phyloP scores from a whole-genome alignment of 257 asterid species.

The Oldenlandia corymbosa region DNA sequence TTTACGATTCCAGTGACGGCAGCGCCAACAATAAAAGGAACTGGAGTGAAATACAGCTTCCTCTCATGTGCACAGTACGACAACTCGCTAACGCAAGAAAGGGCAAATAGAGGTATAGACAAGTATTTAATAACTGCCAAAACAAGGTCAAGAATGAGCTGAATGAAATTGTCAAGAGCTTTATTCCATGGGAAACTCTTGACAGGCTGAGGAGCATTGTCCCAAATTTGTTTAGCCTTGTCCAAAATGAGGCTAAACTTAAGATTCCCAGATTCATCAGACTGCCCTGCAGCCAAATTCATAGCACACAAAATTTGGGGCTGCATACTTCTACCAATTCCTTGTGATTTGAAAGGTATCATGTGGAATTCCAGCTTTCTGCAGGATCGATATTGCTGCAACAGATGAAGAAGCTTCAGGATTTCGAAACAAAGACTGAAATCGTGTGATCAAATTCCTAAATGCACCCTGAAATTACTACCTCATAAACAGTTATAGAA shows the following conservation, averaged over 20 bases:
- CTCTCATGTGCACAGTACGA: constrained; percentile 94
- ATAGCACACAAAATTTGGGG: constrained; percentile 38
- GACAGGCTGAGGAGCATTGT: constrained; percentile 60
- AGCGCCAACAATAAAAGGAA: constrained; percentile 70
- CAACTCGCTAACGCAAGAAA: constrained; percentile 74
- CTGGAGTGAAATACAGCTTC: constrained; percentile 55
- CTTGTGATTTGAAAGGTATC: constrained; percentile 33
- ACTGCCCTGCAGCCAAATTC: constrained; percentile 59
- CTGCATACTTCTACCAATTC: constrained; percentile 17
- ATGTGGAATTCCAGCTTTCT: constrained; percentile 27
- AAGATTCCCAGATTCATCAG: constrained; percentile 46
- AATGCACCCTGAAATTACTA: neutral
- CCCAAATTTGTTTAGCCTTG: constrained; percentile 65
- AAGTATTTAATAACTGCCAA: constrained; percentile 56
- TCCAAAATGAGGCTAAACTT: constrained; percentile 30
- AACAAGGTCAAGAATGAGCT: constrained; percentile 57
- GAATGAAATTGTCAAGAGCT: constrained; percentile 60
- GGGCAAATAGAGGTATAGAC: constrained; percentile 50
- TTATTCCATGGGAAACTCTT: constrained; percentile 83
- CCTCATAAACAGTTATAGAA: neutral
- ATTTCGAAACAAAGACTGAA: neutral
- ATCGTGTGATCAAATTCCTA: neutral
- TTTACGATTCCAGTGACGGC: constrained; percentile 61
- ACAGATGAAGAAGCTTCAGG: neutral
- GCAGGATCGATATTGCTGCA: constrained; percentile 35